Evolutionary conservation across 2,329 filamentous ascomycete genomes (phyloP).

Genomic region (Colletotrichum lupini): DNA sequence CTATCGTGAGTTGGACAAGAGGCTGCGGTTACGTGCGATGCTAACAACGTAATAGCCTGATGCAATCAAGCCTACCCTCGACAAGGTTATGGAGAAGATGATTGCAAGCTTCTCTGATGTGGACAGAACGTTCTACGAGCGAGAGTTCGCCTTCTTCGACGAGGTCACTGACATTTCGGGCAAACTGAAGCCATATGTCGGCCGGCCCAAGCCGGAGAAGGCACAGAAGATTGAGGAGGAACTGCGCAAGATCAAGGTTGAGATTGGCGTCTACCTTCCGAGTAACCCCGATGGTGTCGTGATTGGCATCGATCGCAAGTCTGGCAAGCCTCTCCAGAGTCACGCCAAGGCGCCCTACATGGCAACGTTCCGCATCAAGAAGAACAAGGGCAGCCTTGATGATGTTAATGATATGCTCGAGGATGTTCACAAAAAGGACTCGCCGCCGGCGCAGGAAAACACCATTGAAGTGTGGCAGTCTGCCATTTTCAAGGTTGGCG

Average conservation of each 20-base stretch:
- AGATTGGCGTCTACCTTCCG: conserved; percentile 96
- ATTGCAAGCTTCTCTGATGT: conserved; percentile 81
- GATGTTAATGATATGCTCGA: conserved; percentile 64
- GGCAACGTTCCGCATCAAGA: conserved; percentile 97
- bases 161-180: conserved; percentile 96
- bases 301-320: conserved; percentile 97
- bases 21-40: conserved; percentile 12
- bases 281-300: conserved; percentile 98
- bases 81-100: conserved; percentile 88
- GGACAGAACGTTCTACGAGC: conserved; percentile 89
- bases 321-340: conserved; percentile 95
- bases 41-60: conserved; percentile 71
- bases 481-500: conserved; percentile 99
- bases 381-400: conserved; percentile 69
- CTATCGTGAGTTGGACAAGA: conserved; percentile 69
- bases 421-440: conserved; percentile 54
- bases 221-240: conserved; percentile 99
- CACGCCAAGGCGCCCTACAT: conserved; percentile 99
- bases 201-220: conserved; percentile 93
- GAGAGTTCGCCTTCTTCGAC: conserved; percentile 98
- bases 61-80: conserved; percentile 90
- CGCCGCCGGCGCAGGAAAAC: conserved; percentile 51
- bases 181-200: conserved; percentile 93
- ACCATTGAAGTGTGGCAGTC: conserved; percentile 98
- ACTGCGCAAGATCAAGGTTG: conserved; percentile 94